These are phyloP conservation scores for Metschnikowia picachoensis DNA, from an alignment of 805 yeast species.

Conservation along the genomic window DNA sequence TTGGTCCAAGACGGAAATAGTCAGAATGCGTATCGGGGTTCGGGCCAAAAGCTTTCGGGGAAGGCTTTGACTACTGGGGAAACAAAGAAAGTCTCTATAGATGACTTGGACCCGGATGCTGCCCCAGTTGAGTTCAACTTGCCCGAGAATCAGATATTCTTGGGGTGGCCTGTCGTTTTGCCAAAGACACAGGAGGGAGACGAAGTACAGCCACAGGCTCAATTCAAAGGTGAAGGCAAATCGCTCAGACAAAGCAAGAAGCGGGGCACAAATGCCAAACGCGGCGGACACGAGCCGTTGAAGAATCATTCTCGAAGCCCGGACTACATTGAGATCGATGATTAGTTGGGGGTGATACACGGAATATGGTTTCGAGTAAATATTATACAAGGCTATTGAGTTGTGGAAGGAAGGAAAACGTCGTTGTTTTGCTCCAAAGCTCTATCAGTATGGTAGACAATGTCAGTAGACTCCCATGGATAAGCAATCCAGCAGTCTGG, in stretches of 20 bases:
- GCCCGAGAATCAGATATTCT: conserved; percentile 84
- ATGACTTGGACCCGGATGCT: conserved; percentile 49
- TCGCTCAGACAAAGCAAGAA: conserved; percentile 67
- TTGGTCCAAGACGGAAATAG: conserved; percentile 41
- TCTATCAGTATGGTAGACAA: conserved; percentile 65
- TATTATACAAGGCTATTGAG: conserved; percentile 10
- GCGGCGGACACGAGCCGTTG: conserved; percentile 41
- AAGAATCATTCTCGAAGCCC: conserved; percentile 68
- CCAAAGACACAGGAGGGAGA: conserved; percentile 32
- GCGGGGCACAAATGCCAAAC: conserved; percentile 51
- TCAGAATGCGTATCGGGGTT: conserved; percentile 45
- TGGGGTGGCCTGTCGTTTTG: conserved; percentile 79
- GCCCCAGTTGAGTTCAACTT: conserved; percentile 68
- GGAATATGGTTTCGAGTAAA: neutral
- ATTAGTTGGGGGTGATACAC: conserved; percentile 1
- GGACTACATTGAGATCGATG: conserved; percentile 76
- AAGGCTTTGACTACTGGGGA: conserved; percentile 27
- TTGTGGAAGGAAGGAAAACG: conserved; percentile 38
- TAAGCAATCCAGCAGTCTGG: conserved; percentile 83
- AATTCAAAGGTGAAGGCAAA: conserved; percentile 68
- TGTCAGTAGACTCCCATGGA: conserved; percentile 86
- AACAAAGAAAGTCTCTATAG: conserved; percentile 30
- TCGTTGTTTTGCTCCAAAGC: conserved; percentile 74
- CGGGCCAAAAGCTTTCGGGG: conserved; percentile 72
- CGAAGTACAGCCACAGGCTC: conserved; percentile 19